Evolutionary conservation across 768 basidiomycete species (phyloP), one percentile per base, ranked within the genome.

Genomic region (Pholiota molesta): DNA sequence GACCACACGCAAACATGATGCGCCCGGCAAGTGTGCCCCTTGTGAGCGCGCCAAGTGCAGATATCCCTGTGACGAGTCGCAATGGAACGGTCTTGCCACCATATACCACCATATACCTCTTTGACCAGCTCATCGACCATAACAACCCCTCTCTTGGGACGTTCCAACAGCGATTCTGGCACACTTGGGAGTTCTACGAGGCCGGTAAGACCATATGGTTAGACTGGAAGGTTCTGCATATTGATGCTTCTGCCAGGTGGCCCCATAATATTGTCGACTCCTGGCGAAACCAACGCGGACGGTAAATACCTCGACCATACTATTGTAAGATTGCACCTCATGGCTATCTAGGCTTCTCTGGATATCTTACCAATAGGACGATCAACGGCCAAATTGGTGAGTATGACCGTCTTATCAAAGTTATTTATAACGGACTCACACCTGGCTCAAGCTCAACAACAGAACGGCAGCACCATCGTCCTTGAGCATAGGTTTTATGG

Each of bases 401-500:
- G 69, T 52, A 23, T 19, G 19, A 23, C 42, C 26, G 31, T 31
- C 59, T 7, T 19, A 11, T 9, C 35, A 49, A 13, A 21, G 19
- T 45, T n/a, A 16, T 42, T 23, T 28, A 23, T 33, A 19, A 57
- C 8, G 29, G 29, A 33, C 33, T 11, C 19, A 57, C 29, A 37
- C 19, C 16, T 35, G 42, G 44, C 21, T 37, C n/a, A 21, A 79
- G 86, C 88, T 10, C 85, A 89, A 68, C 85, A 87, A 70, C 78
- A 89, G 60, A 83, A 82, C 37, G 90, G 86, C 21, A 84, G 84
- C 17, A 81, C 83, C 5, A 77, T 91, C 64, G 75, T 91, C 29
- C 62, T 91, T 26, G 90, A 92, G 67, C 90, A 92, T 68, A 81
- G 91, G 23, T 92, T 87, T 78, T 91, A 86, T 63, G 90, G 90